A percentile compares a stretch with the other conserved stretches of the same genome.
Evolutionary conservation across 352 stramenopile genomes (phyloP).

Genomic region (Phytophthora cryptogea): DNA sequence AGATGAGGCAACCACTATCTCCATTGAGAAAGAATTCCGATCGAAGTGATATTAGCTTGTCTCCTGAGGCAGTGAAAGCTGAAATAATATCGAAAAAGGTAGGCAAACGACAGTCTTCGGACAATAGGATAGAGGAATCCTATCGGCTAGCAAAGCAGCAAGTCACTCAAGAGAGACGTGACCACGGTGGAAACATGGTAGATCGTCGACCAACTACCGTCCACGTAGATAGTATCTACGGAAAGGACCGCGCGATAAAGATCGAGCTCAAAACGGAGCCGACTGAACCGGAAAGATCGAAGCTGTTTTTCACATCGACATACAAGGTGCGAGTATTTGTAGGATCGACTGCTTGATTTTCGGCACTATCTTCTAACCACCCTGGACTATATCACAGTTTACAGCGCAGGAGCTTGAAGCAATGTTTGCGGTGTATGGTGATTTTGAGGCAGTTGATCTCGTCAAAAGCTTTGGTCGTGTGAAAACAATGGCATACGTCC

Average conservation of each 20-base stretch:
- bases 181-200: slow-evolving; percentile 11
- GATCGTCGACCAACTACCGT: slow-evolving; percentile 13
- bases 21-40: slow-evolving; percentile 24
- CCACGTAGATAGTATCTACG: slow-evolving; percentile 16
- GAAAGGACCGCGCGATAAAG: slow-evolving; percentile 24
- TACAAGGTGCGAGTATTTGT: slow-evolving; percentile 49
- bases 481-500: slow-evolving; percentile 88
- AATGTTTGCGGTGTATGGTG: slow-evolving; percentile 82
- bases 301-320: slow-evolving; percentile 76
- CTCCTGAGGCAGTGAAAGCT: slow-evolving; percentile 18
- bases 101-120: slow-evolving; percentile 55
- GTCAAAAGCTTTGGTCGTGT: slow-evolving; percentile 78
- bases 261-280: slow-evolving; percentile 23
- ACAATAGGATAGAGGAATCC: slow-evolving; percentile 38
- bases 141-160: slow-evolving; percentile 50
- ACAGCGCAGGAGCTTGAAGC: slow-evolving; percentile 78
- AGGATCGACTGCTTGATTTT: neutral
- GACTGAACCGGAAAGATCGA: slow-evolving; percentile 27
- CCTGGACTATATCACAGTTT: slow-evolving; percentile 42
- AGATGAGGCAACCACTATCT: slow-evolving; percentile 16
- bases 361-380: slow-evolving; percentile 3
- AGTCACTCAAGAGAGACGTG: slow-evolving; percentile 29
- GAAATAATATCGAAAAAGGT: slow-evolving; percentile 46
- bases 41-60: slow-evolving; percentile 29
- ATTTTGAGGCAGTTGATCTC: slow-evolving; percentile 71